Evolutionary conservation across 331 rosid genomes (phyloP).

Genomic region (Pyrus hybrid): DNA sequence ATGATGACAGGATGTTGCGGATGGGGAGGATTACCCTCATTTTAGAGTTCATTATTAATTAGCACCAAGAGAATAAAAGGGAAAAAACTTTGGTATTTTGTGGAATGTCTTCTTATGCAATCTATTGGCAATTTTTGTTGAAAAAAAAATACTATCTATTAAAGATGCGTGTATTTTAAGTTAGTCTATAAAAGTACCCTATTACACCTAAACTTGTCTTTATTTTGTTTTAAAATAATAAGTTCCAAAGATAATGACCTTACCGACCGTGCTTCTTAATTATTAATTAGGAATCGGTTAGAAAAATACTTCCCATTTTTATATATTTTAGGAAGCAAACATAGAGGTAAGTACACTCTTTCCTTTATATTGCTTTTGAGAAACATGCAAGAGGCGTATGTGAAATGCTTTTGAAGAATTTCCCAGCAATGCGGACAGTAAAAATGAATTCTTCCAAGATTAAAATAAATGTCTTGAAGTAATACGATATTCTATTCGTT

Average conservation of each 20-base stretch:
- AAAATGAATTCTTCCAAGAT: background rate
- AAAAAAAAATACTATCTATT: background rate
- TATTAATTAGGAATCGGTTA: background rate
- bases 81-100: background rate
- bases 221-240: slow-evolving; percentile 12
- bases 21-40: background rate
- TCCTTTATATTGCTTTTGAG: slow-evolving; percentile 6
- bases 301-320: slow-evolving; percentile 4
- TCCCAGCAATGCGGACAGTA: background rate
- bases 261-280: slow-evolving; percentile 19
- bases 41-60: background rate
- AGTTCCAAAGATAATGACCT: slow-evolving; percentile 16
- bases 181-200: slow-evolving; percentile 5
- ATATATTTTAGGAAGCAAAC: slow-evolving; percentile 1
- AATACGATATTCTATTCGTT: too few relatives aligned
- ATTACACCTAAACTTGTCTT: slow-evolving; percentile 38
- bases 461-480: background rate
- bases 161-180: slow-evolving; percentile 21
- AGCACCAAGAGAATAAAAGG: background rate
- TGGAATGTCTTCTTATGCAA: background rate
- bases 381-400: background rate
- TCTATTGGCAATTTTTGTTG: background rate
- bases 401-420: background rate
- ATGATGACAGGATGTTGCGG: background rate
- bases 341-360: background rate